Evolutionary conservation across 2,329 filamentous ascomycete species (phyloP).

Genomic region (Colletotrichum godetiae): DNA sequence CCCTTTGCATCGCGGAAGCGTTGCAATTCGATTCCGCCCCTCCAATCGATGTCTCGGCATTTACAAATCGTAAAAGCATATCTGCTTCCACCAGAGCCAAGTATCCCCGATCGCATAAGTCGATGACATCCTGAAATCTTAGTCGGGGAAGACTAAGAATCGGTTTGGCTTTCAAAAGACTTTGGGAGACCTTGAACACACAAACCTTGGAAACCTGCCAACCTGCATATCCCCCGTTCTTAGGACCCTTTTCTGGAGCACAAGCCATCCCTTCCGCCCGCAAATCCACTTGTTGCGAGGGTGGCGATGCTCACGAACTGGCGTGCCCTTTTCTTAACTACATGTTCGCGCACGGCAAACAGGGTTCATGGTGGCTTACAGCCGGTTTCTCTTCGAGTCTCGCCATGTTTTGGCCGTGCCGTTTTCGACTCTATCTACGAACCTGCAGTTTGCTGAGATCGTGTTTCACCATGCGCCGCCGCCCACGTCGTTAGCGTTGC

Average conservation of each 20-base stretch:
- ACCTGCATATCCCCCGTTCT: constrained; percentile 1
- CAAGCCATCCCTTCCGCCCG: constrained; percentile 11
- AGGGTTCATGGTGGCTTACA: constrained; percentile 29
- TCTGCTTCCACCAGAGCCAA: not conserved
- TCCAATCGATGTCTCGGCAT: not conserved
- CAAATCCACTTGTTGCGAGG: not conserved
- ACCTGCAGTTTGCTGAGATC: not conserved
- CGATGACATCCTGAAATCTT: not conserved
- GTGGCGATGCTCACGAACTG: constrained; percentile 4
- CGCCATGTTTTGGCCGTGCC: not conserved
- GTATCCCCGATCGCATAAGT: not conserved
- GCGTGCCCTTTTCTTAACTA: constrained; percentile 20
- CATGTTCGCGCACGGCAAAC: constrained; percentile 11
- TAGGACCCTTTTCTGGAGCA: constrained; percentile 3
- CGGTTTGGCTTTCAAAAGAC: not conserved
- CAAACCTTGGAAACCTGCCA: not conserved
- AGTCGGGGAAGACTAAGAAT: not conserved
- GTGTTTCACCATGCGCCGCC: constrained; percentile 26
- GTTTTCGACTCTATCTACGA: not conserved
- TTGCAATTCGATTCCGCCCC: constrained; percentile 6
- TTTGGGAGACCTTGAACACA: not conserved
- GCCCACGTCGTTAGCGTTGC: constrained; percentile 4
- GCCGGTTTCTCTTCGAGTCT: constrained; percentile 12
- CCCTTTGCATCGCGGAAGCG: constrained; percentile 11
- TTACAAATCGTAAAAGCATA: not conserved